Conservation (phyloP, 805 yeast genomes). For the Kuraishia molischiana region DNA sequence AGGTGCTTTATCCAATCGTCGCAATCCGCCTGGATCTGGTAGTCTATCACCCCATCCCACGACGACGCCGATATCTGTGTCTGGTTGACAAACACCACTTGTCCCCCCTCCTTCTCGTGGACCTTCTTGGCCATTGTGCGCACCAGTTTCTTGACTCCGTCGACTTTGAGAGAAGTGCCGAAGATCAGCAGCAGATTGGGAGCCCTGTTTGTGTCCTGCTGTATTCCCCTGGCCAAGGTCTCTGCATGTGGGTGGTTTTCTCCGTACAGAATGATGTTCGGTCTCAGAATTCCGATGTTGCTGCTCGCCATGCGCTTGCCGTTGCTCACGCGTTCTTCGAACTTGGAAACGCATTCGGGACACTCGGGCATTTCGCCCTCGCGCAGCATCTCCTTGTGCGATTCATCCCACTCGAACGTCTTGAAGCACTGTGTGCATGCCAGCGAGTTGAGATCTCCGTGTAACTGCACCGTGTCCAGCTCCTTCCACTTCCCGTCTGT, state of each 20-base stretch:
- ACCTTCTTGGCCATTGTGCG: conserved; percentile 56
- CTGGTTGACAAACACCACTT: conserved; percentile 68
- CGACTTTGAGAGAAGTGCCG: conserved; percentile 90
- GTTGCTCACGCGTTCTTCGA: conserved; percentile 40
- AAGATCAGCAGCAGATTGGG: conserved; percentile 81
- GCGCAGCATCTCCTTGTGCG: conserved; percentile 33
- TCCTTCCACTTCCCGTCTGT: conserved; percentile 53
- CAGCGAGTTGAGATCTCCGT: conserved; percentile 75
- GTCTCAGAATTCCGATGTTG: conserved; percentile 67
- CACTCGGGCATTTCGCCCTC: conserved; percentile 74
- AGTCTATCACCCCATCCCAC: conserved; percentile 72
- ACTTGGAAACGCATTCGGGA: conserved; percentile 50
- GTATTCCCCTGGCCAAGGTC: conserved; percentile 59
- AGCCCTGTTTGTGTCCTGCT: conserved; percentile 48
- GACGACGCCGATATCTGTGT: conserved; percentile 47
- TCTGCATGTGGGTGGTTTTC: conserved; percentile 90
- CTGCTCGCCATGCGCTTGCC: conserved; percentile 77
- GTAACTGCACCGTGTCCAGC: conserved; percentile 77
- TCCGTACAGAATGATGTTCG: conserved; percentile 87
- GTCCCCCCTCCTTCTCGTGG: conserved; percentile 67
- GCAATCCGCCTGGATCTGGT: conserved; percentile 71
- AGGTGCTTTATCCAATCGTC: conserved; percentile 66
- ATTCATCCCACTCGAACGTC: conserved; percentile 51
- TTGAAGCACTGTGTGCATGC: conserved; percentile 66
- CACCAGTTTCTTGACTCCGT: conserved; percentile 79